Base-by-base conservation (phyloP, 1,139 yeast species). In the Candida sojae region DNA sequence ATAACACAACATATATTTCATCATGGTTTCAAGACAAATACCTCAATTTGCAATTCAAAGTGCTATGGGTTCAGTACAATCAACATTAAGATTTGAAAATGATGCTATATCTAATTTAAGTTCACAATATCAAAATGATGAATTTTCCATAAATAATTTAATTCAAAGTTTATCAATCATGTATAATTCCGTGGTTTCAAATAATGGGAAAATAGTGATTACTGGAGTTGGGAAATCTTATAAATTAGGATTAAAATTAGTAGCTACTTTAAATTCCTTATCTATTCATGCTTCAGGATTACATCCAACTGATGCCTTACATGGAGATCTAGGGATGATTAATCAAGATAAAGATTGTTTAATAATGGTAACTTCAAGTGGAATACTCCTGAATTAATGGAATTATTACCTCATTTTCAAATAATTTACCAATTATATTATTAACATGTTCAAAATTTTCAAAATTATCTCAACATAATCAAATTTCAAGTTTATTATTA, bases 291-390 rank as follows among this genome's bases (percentile, higher is more conserved):
- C 96, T 0, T 79, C 83, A 0, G 59, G 79, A 2, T 70, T 90
- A 50, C 97, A 90, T 60, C 96, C 97, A 0, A 72, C 88, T 1
- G 97, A 90, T 53, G 97, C 97, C 0, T 71, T 91, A 30, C 97
- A 90, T 62, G 97, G 97, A 5, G 97, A 90, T 63, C 73, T 90
- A 57, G 97, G 97, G 0, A 67, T 84, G 33, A 68, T 90, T 28
- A 70, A 80, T 47, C 81, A 82, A 32, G 71, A 70, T 21, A 67
- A 74, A 33, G 96, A 89, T 64, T 77, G 84, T 26, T 57, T 90
- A 47, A 64, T 90, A 6, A 71, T 89, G 62, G 80, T 90, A 36
- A 83, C 93, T 0, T 88, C 93, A 2, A 84, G 93, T 39, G 97
- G 1, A 86, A 84, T 57, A 86, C 96, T 1, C 88, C 92, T 0